Conservation (phyloP, 2,329 filamentous ascomycete genomes). For the Monosporascus sp. region DNA sequence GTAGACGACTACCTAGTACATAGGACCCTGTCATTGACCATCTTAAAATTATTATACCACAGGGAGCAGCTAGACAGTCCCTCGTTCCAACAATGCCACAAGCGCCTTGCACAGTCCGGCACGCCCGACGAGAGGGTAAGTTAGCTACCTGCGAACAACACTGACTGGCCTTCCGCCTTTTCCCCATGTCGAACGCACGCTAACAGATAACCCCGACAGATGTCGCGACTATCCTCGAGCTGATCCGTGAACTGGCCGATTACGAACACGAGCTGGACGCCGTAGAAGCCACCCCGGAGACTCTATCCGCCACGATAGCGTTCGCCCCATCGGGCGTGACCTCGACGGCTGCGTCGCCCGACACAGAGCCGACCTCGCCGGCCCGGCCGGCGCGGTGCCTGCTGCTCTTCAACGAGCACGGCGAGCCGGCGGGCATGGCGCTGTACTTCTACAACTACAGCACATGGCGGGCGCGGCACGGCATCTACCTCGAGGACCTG, state of each 20-base stretch:
- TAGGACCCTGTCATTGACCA: no score
- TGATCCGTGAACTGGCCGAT: constrained; percentile 80
- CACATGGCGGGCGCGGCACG: constrained; percentile 82
- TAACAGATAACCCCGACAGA: constrained; percentile 46
- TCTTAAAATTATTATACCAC: no score
- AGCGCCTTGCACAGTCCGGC: constrained; percentile 39
- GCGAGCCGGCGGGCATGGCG: constrained; percentile 65
- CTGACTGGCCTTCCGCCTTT: not conserved
- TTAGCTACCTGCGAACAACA: not conserved
- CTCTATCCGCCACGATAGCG: constrained; percentile 69
- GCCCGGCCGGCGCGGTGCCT: constrained; percentile 69
- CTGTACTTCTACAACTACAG: constrained; percentile 95
- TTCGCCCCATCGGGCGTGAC: constrained; percentile 57
- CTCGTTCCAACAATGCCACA: constrained; percentile 24
- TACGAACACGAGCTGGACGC: constrained; percentile 74
- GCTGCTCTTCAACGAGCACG: constrained; percentile 51
- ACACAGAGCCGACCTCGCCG: constrained; percentile 50
- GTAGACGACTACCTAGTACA: no score
- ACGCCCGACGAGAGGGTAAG: constrained; percentile 56
- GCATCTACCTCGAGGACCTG: constrained; percentile 92
- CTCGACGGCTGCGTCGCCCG: constrained; percentile 30
- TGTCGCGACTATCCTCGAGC: constrained; percentile 69
- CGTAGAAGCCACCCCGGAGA: constrained; percentile 74
- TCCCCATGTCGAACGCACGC: constrained; percentile 1
- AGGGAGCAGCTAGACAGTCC: no score